Conservation (phyloP, 1,284 basidiomycete genomes). For the Irpex sp. region DNA sequence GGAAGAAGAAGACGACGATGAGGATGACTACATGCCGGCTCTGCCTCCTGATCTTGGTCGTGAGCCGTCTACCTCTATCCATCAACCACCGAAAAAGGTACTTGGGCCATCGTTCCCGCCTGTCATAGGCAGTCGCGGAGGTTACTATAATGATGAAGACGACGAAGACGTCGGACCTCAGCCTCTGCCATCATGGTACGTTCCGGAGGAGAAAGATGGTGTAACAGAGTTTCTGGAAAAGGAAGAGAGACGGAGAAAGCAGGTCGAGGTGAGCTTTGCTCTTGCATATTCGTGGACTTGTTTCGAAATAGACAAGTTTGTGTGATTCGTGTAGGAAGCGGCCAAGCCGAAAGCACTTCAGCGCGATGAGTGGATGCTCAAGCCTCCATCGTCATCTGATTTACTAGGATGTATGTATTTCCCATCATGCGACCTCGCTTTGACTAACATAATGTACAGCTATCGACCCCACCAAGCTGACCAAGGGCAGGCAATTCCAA, state of each 20-base stretch:
- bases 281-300: neutral
- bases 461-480: conserved; percentile 68
- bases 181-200: conserved; percentile 48
- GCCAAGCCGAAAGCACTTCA: conserved; percentile 69
- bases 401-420: conserved; percentile 64
- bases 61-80: conserved; percentile 24
- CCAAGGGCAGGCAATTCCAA: conserved; percentile 74
- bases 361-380: conserved; percentile 94
- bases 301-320: conserved; percentile 11
- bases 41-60: conserved; percentile 60
- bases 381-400: conserved; percentile 79
- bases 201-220: conserved; percentile 47
- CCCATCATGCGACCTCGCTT: neutral
- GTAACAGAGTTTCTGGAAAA: conserved; percentile 78
- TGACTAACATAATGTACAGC: conserved; percentile 27
- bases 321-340: conserved; percentile 48
- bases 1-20: conserved; percentile 47
- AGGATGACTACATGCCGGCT: conserved; percentile 58
- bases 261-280: conserved; percentile 49
- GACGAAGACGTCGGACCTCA: conserved; percentile 78
- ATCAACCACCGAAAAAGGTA: conserved; percentile 24
- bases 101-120: conserved; percentile 38
- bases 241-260: conserved; percentile 71
- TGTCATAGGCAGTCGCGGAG: conserved; percentile 6
- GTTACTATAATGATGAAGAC: conserved; percentile 48